Base-by-base conservation (phyloP, 202 grass and related monocot genomes). In the Saccharum hybrid region DNA sequence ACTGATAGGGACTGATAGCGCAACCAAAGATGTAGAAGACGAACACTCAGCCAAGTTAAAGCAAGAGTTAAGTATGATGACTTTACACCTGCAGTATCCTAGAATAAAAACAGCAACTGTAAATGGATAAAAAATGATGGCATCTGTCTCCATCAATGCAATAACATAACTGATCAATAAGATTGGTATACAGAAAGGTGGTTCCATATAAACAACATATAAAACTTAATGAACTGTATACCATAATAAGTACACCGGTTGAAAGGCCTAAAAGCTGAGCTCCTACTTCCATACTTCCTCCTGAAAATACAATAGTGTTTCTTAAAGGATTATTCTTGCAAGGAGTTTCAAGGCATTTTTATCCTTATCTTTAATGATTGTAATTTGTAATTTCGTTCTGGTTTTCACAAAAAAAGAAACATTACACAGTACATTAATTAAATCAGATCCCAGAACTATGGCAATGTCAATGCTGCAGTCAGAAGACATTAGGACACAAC, bases 221-320 rank as follows among this genome's bases (percentile, higher is more conserved):
- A 64, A 3, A 90, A 69, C 71, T 3, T 79, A 74, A 90, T 84
- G 36, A 80, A 70, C 13, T 70, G 7, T 41, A 61, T 93, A 98
- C 95, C 90, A 98, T 72, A 46, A 98, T 23, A 68, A 98, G 40
- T 67, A 94, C 74, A 66, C 95, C 95, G 8, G 90, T 68, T 11
- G 49, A 75, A 42, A 98, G 88, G 14, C 95, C 95, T 48, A 98
- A 10, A 5, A 98, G 59, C 81, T 98, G 95, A 68, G 92, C 92
- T 63, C 84, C 86, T 89, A 97, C 95, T 91, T 94, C 95, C 95
- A 97, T 88, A 94, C 95, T 94, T 97, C 90, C 86, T 97, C 95
- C 95, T 97, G 86, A 77, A 88, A 90, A 67, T 76, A 77, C 7
- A 74, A 63, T 39, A 11, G 26, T 64, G 2, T 36, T 33, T 72